Percentiles rank a stretch among this genome's conserved stretches.
phyloP scores from a whole-genome alignment of 352 stramenopile species.

The Phytophthora megakarya region DNA sequence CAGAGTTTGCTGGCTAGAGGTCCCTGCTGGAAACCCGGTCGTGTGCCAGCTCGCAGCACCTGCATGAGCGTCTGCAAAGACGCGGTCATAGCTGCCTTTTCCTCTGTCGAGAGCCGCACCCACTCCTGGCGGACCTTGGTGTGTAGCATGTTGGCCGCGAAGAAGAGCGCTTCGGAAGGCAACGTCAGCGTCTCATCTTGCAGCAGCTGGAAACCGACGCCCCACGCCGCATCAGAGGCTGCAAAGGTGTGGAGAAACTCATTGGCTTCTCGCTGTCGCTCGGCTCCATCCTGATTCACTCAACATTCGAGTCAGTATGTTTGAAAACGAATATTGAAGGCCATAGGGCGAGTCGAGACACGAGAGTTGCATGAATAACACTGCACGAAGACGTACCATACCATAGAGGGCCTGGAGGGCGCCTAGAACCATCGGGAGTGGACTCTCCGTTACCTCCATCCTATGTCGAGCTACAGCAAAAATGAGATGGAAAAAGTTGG shows the following conservation, averaged over 20 bases:
- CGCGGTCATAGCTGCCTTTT: conserved; percentile 40
- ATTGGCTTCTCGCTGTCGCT: conserved; percentile 69
- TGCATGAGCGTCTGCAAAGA: conserved; percentile 48
- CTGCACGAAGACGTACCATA: conserved; percentile 43
- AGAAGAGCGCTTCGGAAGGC: conserved; percentile 66
- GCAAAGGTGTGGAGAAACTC: conserved; percentile 68
- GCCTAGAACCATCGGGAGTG: conserved; percentile 53
- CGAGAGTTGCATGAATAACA: background rate
- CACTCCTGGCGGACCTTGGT: conserved; percentile 74
- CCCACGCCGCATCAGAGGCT: conserved; percentile 55
- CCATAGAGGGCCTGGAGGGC: conserved; percentile 68
- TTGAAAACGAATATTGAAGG: background rate
- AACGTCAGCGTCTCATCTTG: conserved; percentile 51
- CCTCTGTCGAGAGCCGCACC: conserved; percentile 45
- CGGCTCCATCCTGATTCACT: conserved; percentile 53
- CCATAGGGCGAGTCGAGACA: background rate
- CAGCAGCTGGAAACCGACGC: conserved; percentile 53
- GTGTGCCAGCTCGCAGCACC: conserved; percentile 30
- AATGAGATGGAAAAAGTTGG: background rate
- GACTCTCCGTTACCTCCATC: conserved; percentile 30
- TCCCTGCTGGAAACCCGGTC: conserved; percentile 31
- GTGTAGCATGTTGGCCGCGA: conserved; percentile 79
- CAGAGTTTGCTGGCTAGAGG: conserved; percentile 68
- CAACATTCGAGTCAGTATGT: conserved; percentile 2
- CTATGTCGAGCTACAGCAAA: background rate